Evolutionary conservation across 495 filamentous ascomycete genomes (phyloP).

Genomic region (Astrocystis sublimbata): DNA sequence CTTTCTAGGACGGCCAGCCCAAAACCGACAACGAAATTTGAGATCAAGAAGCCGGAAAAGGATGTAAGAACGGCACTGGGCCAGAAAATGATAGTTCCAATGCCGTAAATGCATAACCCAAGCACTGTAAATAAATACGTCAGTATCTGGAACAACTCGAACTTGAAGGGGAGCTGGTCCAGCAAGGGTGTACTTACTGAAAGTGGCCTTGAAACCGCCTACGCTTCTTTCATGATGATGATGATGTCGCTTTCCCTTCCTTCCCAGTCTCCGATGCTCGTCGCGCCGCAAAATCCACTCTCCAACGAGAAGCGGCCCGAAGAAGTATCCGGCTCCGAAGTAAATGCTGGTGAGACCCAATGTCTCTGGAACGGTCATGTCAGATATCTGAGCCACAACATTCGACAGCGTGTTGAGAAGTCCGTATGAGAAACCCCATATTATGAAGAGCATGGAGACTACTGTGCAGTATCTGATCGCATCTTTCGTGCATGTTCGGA

Average conservation of each 20-base stretch:
- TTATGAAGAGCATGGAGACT: conserved; percentile 78
- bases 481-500: conserved; percentile 51
- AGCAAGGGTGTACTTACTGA: conserved; percentile 20
- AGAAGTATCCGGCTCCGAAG: conserved; percentile 59
- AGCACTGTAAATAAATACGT: conserved; percentile 60
- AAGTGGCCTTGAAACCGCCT: conserved; percentile 36
- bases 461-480: conserved; percentile 55
- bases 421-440: conserved; percentile 88
- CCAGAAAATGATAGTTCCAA: conserved; percentile 69
- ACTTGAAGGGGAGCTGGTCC: too few species aligned
- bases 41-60: conserved; percentile 65
- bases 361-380: conserved; percentile 38
- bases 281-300: conserved; percentile 65
- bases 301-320: conserved; percentile 64
- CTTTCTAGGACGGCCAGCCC: conserved; percentile 66
- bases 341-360: conserved; percentile 44
- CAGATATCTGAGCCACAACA: conserved; percentile 46
- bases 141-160: not conserved
- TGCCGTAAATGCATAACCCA: conserved; percentile 61
- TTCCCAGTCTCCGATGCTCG: conserved; percentile 41
- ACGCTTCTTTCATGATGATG: conserved; percentile 29
- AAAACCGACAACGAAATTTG: conserved; percentile 65
- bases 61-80: conserved; percentile 60
- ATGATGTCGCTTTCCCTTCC: conserved; percentile 22
- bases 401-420: conserved; percentile 74